Evolutionary conservation across 2,329 filamentous ascomycete species (phyloP).

Genomic region (Drechmeria coniospora): DNA sequence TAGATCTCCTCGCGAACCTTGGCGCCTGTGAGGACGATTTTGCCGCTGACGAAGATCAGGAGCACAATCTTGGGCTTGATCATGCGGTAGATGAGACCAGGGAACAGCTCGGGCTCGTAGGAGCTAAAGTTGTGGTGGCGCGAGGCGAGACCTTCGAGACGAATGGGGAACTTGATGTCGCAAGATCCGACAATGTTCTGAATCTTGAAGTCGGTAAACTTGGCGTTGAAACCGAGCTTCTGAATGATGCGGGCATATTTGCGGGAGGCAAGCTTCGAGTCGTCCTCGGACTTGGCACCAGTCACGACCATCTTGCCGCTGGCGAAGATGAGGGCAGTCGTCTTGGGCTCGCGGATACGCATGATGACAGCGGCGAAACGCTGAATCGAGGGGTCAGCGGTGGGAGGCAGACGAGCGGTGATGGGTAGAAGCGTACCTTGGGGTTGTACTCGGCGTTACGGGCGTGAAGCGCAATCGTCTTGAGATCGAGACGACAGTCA

Average conservation of each 20-base stretch:
- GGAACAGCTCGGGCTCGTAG: slow-evolving; percentile 96
- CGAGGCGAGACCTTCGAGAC: slow-evolving; percentile 84
- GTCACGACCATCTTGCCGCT: slow-evolving; percentile 99
- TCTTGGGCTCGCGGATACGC: slow-evolving; percentile 98
- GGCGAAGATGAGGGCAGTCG: slow-evolving; percentile 92
- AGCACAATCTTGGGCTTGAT: slow-evolving; percentile 99
- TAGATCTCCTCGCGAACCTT: slow-evolving; percentile 98
- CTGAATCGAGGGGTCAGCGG: too few relatives aligned
- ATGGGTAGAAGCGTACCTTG: slow-evolving; percentile 49
- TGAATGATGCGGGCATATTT: slow-evolving; percentile 99
- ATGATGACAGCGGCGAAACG: slow-evolving; percentile 99
- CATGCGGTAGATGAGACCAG: slow-evolving; percentile 99
- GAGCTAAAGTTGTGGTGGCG: slow-evolving; percentile 99
- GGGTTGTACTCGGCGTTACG: slow-evolving; percentile 98
- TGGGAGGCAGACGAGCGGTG: background rate
- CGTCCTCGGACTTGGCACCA: slow-evolving; percentile 93
- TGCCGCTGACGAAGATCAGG: slow-evolving; percentile 93
- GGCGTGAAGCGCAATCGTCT: slow-evolving; percentile 96
- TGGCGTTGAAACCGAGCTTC: slow-evolving; percentile 98
- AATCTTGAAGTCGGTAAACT: slow-evolving; percentile 99
- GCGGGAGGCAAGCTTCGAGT: slow-evolving; percentile 88
- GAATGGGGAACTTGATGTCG: slow-evolving; percentile 98
- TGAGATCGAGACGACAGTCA: slow-evolving; percentile 91
- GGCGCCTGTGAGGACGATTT: slow-evolving; percentile 94
- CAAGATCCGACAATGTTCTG: slow-evolving; percentile 98